Base-by-base conservation (phyloP, 163 green algal species). In the Scenedesmus sp. region DNA sequence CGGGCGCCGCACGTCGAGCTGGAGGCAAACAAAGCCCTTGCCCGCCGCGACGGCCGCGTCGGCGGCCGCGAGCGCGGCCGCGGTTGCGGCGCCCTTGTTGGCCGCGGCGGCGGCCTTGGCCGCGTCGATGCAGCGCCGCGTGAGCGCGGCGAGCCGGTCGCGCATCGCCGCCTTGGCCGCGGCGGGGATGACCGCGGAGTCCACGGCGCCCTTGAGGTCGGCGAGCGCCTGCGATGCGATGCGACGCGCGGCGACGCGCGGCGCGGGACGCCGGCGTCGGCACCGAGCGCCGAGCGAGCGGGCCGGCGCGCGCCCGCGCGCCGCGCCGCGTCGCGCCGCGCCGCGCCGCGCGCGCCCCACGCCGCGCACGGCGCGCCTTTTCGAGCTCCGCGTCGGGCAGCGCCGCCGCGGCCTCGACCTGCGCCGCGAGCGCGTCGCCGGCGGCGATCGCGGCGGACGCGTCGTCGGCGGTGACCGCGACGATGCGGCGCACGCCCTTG, bases 401-500 rank as follows among this genome's bases (percentile, higher is more conserved):
- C 42, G 60, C 60, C 36, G 83, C 75, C 11, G 87, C 84, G 20
- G 69, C 82, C 13, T 74, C 78, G 63, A 96, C 65, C 54, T 86
- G 57, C 7, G 57, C 58, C 39, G 66, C 72, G 60, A 98, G 86
- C 26, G 64, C 39, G 33, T 92, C 88, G 0, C 85, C 94, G 51
- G 83, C 78, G 15, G 67, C 79, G n/a, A 97, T 91, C 42, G 96
- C 96, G 17, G 74, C 77, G 39, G 82, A 75, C 1, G 96, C 96
- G 60, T 94, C 91, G 9, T 80, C 78, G 2, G 86, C 89, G 15
- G 93, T 98, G 26, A 98, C 84, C 2, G 91, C 96, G 29, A 98
- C 87, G 45, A 99, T 93, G 58, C 96, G 91, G 28, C 95, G 85
- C 22, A 95, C 78, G 64, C 90, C 96, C 92, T 99, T 99, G 74